Percentiles rank a stretch among this genome's conserved stretches.
Conservation (phyloP, 176 grass and related monocot species). For the Pharus latifolius region DNA sequence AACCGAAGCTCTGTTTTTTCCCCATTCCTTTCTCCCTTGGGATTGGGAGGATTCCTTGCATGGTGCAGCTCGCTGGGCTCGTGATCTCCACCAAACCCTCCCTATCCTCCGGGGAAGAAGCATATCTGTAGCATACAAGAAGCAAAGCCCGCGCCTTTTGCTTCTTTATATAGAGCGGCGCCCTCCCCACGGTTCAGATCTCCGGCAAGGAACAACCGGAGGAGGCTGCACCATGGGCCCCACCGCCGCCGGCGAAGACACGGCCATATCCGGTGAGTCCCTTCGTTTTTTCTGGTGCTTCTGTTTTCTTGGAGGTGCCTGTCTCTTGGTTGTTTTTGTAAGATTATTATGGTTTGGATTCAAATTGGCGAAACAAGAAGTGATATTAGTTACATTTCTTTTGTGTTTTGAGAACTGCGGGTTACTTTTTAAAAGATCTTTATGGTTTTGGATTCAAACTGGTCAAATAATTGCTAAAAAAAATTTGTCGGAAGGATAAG, state of each 20-base stretch:
- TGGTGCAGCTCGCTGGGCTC: constrained; percentile 1
- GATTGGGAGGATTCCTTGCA: constrained; percentile 3
- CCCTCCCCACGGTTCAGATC: constrained; percentile 22
- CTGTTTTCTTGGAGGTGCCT: not conserved
- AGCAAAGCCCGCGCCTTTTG: constrained; percentile 7
- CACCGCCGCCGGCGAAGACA: constrained; percentile 22
- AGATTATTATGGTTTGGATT: not conserved
- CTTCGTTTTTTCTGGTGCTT: not conserved
- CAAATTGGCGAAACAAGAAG: too few relatives aligned
- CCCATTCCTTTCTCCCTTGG: not conserved
- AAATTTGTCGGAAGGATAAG: not conserved
- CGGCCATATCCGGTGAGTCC: constrained; percentile 42
- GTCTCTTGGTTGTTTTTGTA: not conserved
- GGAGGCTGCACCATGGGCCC: constrained; percentile 28
- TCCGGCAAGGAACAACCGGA: not conserved
- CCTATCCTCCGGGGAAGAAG: constrained; percentile 1
- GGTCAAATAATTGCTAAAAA: too few relatives aligned
- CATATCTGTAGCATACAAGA: constrained; percentile 17
- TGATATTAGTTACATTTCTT: too few relatives aligned
- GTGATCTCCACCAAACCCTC: too few relatives aligned
- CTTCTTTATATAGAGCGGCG: not conserved
- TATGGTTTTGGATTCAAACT: not conserved
- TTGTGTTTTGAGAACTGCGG: not conserved
- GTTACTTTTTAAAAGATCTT: not conserved
- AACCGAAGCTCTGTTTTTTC: not conserved